Evolutionary conservation across 139 green algal species (phyloP), one percentile per base, ranked within the genome.

Genomic region (Bryopsis sp.): DNA sequence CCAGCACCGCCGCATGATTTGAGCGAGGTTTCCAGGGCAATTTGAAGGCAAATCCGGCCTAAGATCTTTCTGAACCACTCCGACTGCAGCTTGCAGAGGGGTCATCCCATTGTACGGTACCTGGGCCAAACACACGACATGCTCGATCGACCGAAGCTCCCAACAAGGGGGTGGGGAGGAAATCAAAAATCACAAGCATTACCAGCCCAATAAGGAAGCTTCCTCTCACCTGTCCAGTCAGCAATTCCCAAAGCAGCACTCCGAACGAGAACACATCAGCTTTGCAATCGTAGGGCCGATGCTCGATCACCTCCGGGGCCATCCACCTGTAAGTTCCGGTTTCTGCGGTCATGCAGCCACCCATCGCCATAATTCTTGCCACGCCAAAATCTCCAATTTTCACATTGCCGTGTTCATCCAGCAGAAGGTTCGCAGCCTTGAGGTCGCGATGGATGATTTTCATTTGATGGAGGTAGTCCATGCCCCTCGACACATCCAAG

Each of bases 251-350:
- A n/a, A 89, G 31, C 34, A 86, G 60, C 35, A 89, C 79, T 11
- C 76, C 82, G 68, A 83, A 89, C 32, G 77, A 85, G 71, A 81
- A 89, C 29, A 89, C 46, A 67, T 72, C 71, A 29, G 68, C 73
- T 76, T 93, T 93, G 38, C 84, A 64, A 47, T 89, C 73, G 75
- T 99, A 99, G 0, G 92, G 88, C 72, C 88, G 88, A 84, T 99
- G 94, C 82, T 98, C 93, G 43, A 99, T 99, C 22, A 99, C 95
- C 79, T 99, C 94, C 2, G 94, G 94, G 3, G 94, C 94, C 94
- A 99, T 99, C 94, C 94, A 99, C 50, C 94, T 80, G 84, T 99
- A 99, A 0, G 94, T 99, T 8, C 94, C 94, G 3, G 94, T 99
- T 79, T 99, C 94, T 24, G 94, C 94, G 1, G 94, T 99, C 94